These are phyloP conservation scores for Neltuma alba DNA, from an alignment of 306 rosid species.

Conservation along the genomic window DNA sequence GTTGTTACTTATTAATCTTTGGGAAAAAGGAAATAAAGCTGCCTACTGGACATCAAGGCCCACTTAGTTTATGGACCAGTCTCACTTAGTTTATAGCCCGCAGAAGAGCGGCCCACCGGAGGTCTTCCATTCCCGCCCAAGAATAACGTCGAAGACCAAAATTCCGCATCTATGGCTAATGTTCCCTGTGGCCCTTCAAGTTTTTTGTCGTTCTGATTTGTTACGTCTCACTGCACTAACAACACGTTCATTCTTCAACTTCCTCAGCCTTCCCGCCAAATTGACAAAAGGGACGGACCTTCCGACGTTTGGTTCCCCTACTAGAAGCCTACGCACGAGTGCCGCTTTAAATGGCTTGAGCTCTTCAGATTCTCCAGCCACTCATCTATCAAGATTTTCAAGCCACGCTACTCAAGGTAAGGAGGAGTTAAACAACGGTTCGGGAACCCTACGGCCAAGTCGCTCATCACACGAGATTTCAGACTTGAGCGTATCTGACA, in stretches of 20 bases:
- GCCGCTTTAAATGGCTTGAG: constrained; percentile 42
- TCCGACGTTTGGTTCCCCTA: constrained; percentile 58
- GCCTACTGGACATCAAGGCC: not conserved
- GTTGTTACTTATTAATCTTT: too few species aligned
- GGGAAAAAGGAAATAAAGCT: not conserved
- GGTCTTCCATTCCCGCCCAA: not conserved
- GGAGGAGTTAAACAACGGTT: constrained; percentile 45
- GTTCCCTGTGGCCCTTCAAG: not conserved
- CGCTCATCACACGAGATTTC: constrained; percentile 47
- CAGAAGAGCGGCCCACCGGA: not conserved
- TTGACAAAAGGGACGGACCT: constrained; percentile 54
- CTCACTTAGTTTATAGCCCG: too few species aligned
- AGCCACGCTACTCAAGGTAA: constrained; percentile 43
- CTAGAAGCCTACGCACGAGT: constrained; percentile 39
- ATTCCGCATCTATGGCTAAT: not conserved
- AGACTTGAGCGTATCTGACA: constrained; percentile 38
- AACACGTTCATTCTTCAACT: constrained; percentile 34
- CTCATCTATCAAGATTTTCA: constrained; percentile 60
- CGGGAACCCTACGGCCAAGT: constrained; percentile 43
- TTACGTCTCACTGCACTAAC: not conserved
- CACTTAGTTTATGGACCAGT: not conserved
- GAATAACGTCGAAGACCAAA: not conserved
- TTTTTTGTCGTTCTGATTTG: not conserved
- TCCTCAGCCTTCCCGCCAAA: constrained; percentile 67
- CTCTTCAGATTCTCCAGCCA: constrained; percentile 46